Percentiles rank a stretch among this genome's conserved stretches.
Conservation (phyloP, 140 eudicot genomes). For the Oenanthe javanica region DNA sequence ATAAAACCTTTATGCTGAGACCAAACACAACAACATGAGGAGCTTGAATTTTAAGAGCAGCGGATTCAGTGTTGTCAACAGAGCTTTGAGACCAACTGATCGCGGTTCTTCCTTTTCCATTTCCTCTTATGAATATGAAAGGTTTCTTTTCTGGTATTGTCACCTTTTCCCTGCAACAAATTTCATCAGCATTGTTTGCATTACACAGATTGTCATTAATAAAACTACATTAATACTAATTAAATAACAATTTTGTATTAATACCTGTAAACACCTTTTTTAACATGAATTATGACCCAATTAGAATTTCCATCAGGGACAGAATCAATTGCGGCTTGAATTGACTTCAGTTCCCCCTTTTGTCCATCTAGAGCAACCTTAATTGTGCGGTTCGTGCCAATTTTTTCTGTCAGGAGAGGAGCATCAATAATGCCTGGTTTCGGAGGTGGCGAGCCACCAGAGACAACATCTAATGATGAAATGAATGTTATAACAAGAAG, state of each 20-base stretch:
- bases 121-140: slow-evolving; percentile 61
- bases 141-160: slow-evolving; percentile 55
- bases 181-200: not conserved
- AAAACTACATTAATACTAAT: not conserved
- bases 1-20: slow-evolving; percentile 75
- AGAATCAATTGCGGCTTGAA: slow-evolving; percentile 76
- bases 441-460: slow-evolving; percentile 22
- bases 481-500: slow-evolving; percentile 17
- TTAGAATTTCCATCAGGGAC: slow-evolving; percentile 55
- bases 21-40: slow-evolving; percentile 64
- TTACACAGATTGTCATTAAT: not conserved
- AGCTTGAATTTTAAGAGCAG: slow-evolving; percentile 72
- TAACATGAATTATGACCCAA: slow-evolving; percentile 62
- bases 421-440: slow-evolving; percentile 27
- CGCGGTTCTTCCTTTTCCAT: slow-evolving; percentile 62
- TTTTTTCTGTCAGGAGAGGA: slow-evolving; percentile 30
- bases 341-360: slow-evolving; percentile 40
- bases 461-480: slow-evolving; percentile 19
- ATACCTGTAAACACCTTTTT: slow-evolving; percentile 70
- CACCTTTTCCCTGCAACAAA: slow-evolving; percentile 62
- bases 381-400: slow-evolving; percentile 28
- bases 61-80: slow-evolving; percentile 47
- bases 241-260: not conserved
- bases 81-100: slow-evolving; percentile 80
- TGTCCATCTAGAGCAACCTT: slow-evolving; percentile 42